Conservation (phyloP, 2,329 filamentous ascomycete species). For the Ophiosphaerella narmari region DNA sequence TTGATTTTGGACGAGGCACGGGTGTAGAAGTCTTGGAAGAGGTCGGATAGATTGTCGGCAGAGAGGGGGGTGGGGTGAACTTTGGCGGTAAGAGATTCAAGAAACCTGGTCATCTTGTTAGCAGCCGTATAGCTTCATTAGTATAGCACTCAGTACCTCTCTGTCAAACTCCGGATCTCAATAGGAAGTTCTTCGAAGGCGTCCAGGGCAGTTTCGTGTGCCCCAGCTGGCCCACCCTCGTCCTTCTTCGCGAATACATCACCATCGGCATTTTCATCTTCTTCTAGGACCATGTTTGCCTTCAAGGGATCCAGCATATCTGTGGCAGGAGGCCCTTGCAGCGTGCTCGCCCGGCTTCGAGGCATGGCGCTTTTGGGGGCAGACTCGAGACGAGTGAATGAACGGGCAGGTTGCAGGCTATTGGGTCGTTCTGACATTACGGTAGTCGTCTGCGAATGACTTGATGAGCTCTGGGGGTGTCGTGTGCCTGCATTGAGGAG, state of each 20-base stretch:
- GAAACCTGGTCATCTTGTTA: constrained; percentile 67
- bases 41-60: constrained; percentile 78
- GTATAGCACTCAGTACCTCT: constrained; percentile 63
- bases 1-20: constrained; percentile 79
- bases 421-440: constrained; percentile 40
- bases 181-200: constrained; percentile 90
- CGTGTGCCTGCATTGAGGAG: constrained; percentile 31
- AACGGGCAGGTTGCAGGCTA: constrained; percentile 50
- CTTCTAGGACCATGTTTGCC: constrained; percentile 41
- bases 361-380: constrained; percentile 38
- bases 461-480: constrained; percentile 14
- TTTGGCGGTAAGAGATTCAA: constrained; percentile 86
- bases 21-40: constrained; percentile 94
- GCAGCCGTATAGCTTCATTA: neutral
- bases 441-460: constrained; percentile 7
- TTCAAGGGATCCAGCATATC: constrained; percentile 51
- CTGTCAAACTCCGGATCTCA: constrained; percentile 86
- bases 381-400: constrained; percentile 56
- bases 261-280: constrained; percentile 38
- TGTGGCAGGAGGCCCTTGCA: constrained; percentile 50
- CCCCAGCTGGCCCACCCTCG: constrained; percentile 34
- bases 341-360: constrained; percentile 53
- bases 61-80: constrained; percentile 82
- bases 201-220: constrained; percentile 55
- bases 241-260: constrained; percentile 50